Base-by-base conservation (phyloP, 2,329 filamentous ascomycete species). In the Venturia effusa region DNA sequence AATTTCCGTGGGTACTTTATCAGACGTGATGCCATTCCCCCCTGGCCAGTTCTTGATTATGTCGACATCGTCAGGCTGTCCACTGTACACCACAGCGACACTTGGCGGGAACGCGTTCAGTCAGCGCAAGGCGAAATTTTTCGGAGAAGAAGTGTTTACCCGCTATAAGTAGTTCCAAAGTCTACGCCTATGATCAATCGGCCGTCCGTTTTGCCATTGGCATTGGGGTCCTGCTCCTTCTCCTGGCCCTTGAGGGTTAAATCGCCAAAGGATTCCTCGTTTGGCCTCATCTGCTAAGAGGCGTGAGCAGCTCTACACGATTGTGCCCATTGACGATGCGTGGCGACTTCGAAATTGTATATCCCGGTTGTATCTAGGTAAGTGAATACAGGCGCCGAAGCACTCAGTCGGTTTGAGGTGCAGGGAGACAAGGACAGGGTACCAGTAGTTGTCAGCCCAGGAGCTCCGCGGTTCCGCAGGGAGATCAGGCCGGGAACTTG, bases 41-140 rank as follows among this genome's bases (percentile, higher is more conserved):
- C 89, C 89, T 0, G 89, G 89, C 89, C 89, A 93, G 61, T 84
- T 88, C 77, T 91, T 92, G 78, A 92, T 91, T 70, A 92, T 90
- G 72, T 92, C 88, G 65, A 92, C 80, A 73, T 92, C 89, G 73
- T 92, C 88, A 15, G 89, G 88, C 1, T 85, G 89, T 4, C 85
- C 87, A 17, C 86, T 88, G 69, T 90, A 90, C 4, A 89, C 86
- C 37, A 86, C 85, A 7, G 88, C 88, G 65, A 90, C 87, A 63
- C 84, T 86, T 72, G 22, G 22, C 57, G 66, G 40, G 40, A 60
- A 22, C 39, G 19, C 34, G 24, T 51, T 39, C 17, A 30, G 65
- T 39, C n/a, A 37, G 51, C 19, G 57, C 17, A 39, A 48, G 4
- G 40, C 22, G 30, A 59, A n/a, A 48, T 51, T 30, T 32, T 62